Evolutionary conservation across 441 rosid genomes (phyloP).

Genomic region (Corymbia calophylla): DNA sequence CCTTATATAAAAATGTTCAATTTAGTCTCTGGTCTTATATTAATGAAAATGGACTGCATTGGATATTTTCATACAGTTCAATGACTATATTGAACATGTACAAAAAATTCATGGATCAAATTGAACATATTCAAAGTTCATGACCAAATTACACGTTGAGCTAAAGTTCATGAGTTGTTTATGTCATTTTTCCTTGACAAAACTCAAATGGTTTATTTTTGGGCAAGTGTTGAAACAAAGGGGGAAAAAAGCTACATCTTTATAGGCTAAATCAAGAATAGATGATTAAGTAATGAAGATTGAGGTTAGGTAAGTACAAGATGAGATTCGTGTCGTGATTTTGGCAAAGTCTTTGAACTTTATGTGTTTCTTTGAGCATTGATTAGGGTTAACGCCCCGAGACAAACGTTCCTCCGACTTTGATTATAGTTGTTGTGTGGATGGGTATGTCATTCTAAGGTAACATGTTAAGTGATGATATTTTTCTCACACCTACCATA

Average conservation of each 20-base stretch:
- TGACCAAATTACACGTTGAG: too few species aligned
- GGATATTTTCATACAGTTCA: too few species aligned
- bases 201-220: neutral
- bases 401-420: neutral
- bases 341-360: neutral
- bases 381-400: neutral
- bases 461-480: neutral
- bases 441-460: neutral
- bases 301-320: neutral
- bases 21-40: too few species aligned
- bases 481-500: neutral
- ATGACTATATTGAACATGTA: too few species aligned
- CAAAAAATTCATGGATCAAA: too few species aligned
- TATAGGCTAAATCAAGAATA: neutral
- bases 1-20: too few species aligned
- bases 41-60: too few species aligned
- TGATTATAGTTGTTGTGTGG: neutral
- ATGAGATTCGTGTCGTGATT: neutral
- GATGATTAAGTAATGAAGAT: neutral
- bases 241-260: neutral
- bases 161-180: too few species aligned
- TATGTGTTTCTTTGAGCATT: neutral
- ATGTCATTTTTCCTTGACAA: neutral
- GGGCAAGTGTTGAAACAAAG: neutral
- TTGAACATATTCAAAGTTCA: too few species aligned